These are phyloP conservation scores for Cinnamomum chago DNA, from an alignment of 164 flowering plant species.

Conservation along the genomic window DNA sequence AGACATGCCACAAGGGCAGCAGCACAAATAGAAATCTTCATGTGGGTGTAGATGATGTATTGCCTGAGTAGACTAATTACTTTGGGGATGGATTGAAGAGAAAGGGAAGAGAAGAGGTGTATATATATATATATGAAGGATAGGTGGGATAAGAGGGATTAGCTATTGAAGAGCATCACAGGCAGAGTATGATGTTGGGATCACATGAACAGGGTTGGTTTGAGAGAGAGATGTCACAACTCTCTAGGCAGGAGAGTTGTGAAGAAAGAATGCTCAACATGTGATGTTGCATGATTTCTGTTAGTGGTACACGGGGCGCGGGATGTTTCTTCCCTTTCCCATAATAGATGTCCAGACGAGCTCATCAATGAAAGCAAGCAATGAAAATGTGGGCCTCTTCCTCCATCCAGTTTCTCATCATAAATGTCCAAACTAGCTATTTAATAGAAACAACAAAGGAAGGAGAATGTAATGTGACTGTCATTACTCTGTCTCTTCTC, in stretches of 20 bases:
- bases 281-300: not conserved
- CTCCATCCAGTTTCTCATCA: not conserved
- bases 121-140: slow-evolving; percentile 15
- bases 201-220: slow-evolving; percentile 23
- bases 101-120: not conserved
- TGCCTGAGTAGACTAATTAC: not conserved
- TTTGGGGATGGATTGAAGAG: not conserved
- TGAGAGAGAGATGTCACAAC: not conserved
- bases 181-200: slow-evolving; percentile 20
- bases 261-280: slow-evolving; percentile 15
- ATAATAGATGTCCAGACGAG: not conserved
- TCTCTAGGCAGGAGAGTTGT: slow-evolving; percentile 1
- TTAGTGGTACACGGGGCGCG: not conserved
- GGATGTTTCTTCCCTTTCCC: not conserved
- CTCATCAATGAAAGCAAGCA: not conserved
- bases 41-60: not conserved
- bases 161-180: slow-evolving; percentile 49
- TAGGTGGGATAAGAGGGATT: not conserved
- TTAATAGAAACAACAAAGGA: not conserved
- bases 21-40: slow-evolving; percentile 18
- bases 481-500: slow-evolving; percentile 7
- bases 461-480: slow-evolving; percentile 12
- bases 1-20: slow-evolving; percentile 20
- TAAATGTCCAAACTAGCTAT: not conserved
- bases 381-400: not conserved